A percentile compares a stretch with the other conserved stretches of the same genome.
Conservation (phyloP, 2,329 filamentous ascomycete species). For the Rosellinia necatrix region DNA sequence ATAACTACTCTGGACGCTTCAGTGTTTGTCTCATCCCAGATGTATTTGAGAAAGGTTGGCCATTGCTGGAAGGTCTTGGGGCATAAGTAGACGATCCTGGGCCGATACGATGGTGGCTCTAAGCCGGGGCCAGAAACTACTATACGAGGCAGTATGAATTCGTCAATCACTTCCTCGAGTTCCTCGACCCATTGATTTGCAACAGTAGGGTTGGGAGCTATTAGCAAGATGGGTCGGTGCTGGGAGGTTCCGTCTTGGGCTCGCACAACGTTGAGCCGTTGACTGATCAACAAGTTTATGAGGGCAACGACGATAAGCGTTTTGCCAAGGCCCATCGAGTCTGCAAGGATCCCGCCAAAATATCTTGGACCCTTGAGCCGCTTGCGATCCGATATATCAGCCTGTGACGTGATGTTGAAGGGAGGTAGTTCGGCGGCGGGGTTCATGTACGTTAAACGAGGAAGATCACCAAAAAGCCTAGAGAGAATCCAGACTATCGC, state of each 20-base stretch:
- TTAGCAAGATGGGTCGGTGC: conserved; percentile 33
- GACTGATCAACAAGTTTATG: conserved; percentile 30
- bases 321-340: conserved; percentile 40
- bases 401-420: not conserved
- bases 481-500: conserved; percentile 40
- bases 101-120: not conserved
- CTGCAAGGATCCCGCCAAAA: conserved; percentile 37
- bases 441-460: conserved; percentile 21
- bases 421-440: not conserved
- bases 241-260: conserved; percentile 10
- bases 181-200: conserved; percentile 37
- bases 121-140: conserved; percentile 26
- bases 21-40: conserved; percentile 33
- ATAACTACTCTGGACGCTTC: conserved; percentile 31
- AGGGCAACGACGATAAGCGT: conserved; percentile 34
- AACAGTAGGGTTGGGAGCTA: conserved; percentile 34
- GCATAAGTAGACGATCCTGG: conserved; percentile 15
- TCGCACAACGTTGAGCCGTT: conserved; percentile 26
- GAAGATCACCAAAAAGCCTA: conserved; percentile 35
- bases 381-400: conserved; percentile 24
- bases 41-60: conserved; percentile 25
- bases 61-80: conserved; percentile 24
- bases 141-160: conserved; percentile 17
- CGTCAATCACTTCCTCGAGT: conserved; percentile 24
- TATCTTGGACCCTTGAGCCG: conserved; percentile 32